Evolutionary conservation across 768 basidiomycete species (phyloP).

Genomic region (Lactarius vividus): DNA sequence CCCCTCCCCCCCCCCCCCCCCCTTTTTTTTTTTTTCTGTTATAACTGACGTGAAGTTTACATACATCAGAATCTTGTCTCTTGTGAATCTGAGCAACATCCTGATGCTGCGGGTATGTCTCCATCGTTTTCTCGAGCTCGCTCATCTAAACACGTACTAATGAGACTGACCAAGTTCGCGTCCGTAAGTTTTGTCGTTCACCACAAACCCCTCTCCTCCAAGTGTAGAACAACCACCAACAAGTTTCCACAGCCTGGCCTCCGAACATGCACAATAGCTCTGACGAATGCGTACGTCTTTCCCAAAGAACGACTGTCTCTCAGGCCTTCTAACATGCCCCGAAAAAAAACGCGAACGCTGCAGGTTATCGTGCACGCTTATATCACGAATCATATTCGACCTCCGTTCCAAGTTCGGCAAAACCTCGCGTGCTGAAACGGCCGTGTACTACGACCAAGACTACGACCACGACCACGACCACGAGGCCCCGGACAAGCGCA

Average conservation of each 20-base stretch:
- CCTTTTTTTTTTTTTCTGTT: no score
- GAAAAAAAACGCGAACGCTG: no score
- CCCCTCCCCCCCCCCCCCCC: no score
- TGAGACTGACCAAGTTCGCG: conserved; percentile 1
- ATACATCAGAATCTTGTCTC: not conserved
- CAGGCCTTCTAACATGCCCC: not conserved
- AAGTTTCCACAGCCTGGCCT: not conserved
- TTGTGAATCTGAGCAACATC: conserved; percentile 8
- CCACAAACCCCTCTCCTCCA: not conserved
- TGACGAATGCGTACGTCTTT: conserved; percentile 4
- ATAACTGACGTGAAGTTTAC: not conserved
- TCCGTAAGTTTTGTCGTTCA: not conserved
- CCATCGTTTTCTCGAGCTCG: not conserved
- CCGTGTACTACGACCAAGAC: not conserved
- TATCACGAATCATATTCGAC: conserved; percentile 2
- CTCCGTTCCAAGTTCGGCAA: conserved; percentile 5
- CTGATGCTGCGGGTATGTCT: not conserved
- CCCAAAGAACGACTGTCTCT: not conserved
- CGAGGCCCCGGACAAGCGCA: not conserved
- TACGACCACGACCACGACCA: not conserved
- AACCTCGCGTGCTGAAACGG: not conserved
- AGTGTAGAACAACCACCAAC: not conserved
- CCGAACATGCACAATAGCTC: not conserved
- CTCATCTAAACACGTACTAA: not conserved
- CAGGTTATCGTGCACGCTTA: conserved; percentile 2